Evolutionary conservation across 2,329 filamentous ascomycete genomes (phyloP), one percentile per base, ranked within the genome.

Genomic region (Emmonsia crescens): DNA sequence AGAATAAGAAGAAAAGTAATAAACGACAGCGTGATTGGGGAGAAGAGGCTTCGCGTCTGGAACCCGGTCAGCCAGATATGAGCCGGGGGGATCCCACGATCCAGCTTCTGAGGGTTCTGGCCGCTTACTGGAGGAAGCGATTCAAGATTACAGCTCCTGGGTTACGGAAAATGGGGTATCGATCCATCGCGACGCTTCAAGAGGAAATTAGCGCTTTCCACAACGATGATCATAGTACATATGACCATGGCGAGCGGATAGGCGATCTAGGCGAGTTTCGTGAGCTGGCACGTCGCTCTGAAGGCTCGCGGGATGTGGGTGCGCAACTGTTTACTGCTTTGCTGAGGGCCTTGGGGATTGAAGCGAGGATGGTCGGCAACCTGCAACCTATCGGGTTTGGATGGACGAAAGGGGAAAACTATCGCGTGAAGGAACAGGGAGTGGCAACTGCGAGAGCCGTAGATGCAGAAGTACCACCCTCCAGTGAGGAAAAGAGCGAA

Each of bases 291-390:
- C 83, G 83, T 64, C 77, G 78, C 38, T 90, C 89, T 68, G 79
- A 85, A 63, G 94, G 94, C 0, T 96, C 91, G 63, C 83, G 92
- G 65, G 94, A 97, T 73, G 81, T 94, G 2, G 92, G 91, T 0
- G 87, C 89, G 0, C 92, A 97, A 70, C 80, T 99, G 0, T 97
- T 97, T 66, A 95, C 91, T 0, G 89, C 91, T 2, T 76, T 99
- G 8, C 73, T 96, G 27, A 82, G 94, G 65, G 91, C 86, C 0
- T 72, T 97, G 12, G 89, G 89, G 0, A 77, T 97, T 2, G 91
- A 96, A 69, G 85, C 90, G 12, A 83, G 93, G 36, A 82, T 97
- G 79, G 85, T 97, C 2, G 86, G 87, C 10, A 96, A 85, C 70
- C 72, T 99, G 48, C 94, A 97, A 70, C 88, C 91, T 0, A 76